phyloP scores from a whole-genome alignment of 352 stramenopile species.

The Peronospora tabacina region DNA sequence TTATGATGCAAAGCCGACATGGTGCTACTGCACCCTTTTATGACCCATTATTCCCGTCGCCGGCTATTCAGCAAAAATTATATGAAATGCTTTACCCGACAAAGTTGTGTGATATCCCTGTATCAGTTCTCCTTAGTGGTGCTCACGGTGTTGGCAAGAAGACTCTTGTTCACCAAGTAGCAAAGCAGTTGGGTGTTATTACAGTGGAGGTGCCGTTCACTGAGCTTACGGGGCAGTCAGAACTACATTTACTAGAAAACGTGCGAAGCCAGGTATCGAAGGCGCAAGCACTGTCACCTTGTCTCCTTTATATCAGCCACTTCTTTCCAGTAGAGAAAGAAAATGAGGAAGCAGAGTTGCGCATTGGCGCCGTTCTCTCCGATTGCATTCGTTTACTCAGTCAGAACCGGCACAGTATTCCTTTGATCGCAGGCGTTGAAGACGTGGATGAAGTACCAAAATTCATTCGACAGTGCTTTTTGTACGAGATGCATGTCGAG shows the following conservation, averaged over 20 bases:
- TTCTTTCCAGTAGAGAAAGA: conserved; percentile 74
- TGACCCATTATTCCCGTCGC: conserved; percentile 24
- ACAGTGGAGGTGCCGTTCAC: conserved; percentile 74
- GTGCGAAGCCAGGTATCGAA: conserved; percentile 63
- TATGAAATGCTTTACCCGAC: conserved; percentile 66
- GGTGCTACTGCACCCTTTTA: conserved; percentile 4
- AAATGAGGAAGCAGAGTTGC: conserved; percentile 65
- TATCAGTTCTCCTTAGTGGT: conserved; percentile 65
- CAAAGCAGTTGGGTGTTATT: conserved; percentile 55
- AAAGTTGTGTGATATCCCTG: conserved; percentile 53
- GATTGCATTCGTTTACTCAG: conserved; percentile 62
- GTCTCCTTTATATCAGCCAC: conserved; percentile 74
- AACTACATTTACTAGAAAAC: conserved; percentile 70
- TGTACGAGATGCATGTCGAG: conserved; percentile 70
- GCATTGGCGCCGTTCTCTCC: conserved; percentile 49
- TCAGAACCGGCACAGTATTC: conserved; percentile 42
- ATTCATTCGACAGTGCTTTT: conserved; percentile 73
- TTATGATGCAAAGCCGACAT: conserved; percentile 27
- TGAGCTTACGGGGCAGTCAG: conserved; percentile 59
- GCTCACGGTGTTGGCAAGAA: conserved; percentile 61
- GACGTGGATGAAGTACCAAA: conserved; percentile 70
- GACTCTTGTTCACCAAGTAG: conserved; percentile 61
- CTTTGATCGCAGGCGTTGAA: conserved; percentile 71
- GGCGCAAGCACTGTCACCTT: conserved; percentile 53
- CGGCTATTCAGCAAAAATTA: conserved; percentile 36